These are phyloP conservation scores for Picochlorum sp. DNA, from an alignment of 139 green algal species.

Conservation along the genomic window DNA sequence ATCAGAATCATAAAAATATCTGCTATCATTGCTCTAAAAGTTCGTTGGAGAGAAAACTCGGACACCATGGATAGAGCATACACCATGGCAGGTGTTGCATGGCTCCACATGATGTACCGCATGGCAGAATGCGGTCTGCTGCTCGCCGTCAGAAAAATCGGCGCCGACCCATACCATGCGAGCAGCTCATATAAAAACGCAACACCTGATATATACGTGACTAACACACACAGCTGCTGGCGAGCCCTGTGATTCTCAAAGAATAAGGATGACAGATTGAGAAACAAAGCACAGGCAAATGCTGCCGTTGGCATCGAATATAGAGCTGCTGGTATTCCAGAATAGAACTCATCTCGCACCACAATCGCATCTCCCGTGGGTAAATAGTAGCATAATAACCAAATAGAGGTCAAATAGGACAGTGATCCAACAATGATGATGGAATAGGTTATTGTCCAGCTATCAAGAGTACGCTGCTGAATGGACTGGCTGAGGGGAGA, in stretches of 20 bases:
- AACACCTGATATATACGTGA: conserved; percentile 34
- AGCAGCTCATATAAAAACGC: conserved; percentile 43
- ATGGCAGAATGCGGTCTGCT: conserved; percentile 18
- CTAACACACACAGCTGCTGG: conserved; percentile 40
- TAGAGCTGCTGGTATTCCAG: conserved; percentile 6
- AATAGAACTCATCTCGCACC: conserved; percentile 13
- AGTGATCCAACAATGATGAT: too few relatives aligned
- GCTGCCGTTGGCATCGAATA: conserved; percentile 36
- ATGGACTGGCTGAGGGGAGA: too few relatives aligned
- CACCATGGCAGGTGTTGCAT: conserved; percentile 48
- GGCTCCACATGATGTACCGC: conserved; percentile 45
- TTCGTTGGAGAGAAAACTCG: conserved; percentile 16
- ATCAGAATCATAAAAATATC: conserved; percentile 44
- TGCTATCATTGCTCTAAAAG: conserved; percentile 11
- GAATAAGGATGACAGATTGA: conserved; percentile 39
- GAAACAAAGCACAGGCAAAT: conserved; percentile 42
- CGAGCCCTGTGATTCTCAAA: conserved; percentile 38
- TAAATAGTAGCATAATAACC: conserved; percentile 19
- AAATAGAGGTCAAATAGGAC: conserved; percentile 2
- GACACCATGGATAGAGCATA: conserved; percentile 45
- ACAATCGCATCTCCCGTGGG: not conserved
- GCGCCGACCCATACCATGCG: conserved; percentile 19
- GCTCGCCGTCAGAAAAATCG: conserved; percentile 19
- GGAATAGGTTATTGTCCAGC: too few relatives aligned
- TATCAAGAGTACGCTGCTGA: too few relatives aligned